These are phyloP conservation scores for Chaetomium strumarium DNA, from an alignment of 2,329 filamentous ascomycete genomes.

Conservation along the genomic window DNA sequence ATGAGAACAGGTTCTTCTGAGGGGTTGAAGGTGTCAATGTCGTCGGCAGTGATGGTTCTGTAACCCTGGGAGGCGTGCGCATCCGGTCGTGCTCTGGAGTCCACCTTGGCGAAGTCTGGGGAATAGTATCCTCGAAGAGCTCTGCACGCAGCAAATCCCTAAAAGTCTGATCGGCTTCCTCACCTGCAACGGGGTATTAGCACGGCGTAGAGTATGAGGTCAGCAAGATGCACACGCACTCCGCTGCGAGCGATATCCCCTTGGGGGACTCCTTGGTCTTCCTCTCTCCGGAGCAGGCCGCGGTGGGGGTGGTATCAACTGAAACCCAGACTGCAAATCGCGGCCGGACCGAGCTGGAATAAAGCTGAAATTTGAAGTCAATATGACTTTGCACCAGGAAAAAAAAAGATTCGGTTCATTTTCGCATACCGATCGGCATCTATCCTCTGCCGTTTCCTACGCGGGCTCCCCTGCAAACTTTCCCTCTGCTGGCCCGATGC, in stretches of 20 bases:
- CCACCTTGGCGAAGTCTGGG: conserved; percentile 64
- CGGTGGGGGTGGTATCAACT: conserved; percentile 80
- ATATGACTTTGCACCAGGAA: neutral
- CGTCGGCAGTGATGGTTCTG: conserved; percentile 45
- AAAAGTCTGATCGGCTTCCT: conserved; percentile 93
- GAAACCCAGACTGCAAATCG: conserved; percentile 90
- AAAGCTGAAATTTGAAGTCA: conserved; percentile 54
- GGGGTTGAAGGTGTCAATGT: conserved; percentile 67
- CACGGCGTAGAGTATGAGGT: neutral
- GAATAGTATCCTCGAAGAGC: conserved; percentile 85
- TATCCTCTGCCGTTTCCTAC: conserved; percentile 54
- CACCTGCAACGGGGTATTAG: conserved; percentile 46
- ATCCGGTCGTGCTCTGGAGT: conserved; percentile 51
- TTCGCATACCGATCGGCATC: conserved; percentile 54
- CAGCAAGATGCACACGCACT: conserved; percentile 48
- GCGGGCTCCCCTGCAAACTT: conserved; percentile 49
- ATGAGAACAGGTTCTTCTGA: conserved; percentile 94
- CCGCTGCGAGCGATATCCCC: conserved; percentile 92
- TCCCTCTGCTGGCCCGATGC: conserved; percentile 3
- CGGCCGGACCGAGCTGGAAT: conserved; percentile 92
- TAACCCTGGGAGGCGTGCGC: conserved; percentile 68
- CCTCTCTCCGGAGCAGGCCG: conserved; percentile 81
- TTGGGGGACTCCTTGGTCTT: conserved; percentile 53
- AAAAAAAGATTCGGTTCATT: no score
- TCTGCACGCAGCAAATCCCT: conserved; percentile 82